Evolutionary conservation across 805 yeast genomes (phyloP), one percentile per base, ranked within the genome.

Genomic region (Cyberlindnera meyerae): DNA sequence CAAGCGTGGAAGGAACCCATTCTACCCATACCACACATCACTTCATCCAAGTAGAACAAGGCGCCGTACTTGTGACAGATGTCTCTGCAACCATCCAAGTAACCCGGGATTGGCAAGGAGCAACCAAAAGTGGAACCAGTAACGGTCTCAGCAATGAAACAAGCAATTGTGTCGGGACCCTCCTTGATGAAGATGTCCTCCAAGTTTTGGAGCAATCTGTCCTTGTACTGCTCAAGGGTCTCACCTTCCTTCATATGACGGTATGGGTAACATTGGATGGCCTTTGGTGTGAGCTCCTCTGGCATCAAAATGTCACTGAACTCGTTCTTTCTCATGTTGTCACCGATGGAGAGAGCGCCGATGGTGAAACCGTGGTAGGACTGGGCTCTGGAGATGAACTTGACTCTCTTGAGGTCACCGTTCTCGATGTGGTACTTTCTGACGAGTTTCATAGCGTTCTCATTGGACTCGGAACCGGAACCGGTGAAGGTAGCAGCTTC

Each of bases 381-480:
- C 51, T 63, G 65, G 32, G 57, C 49, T 51, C 75, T 60, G n/a
- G 68, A 58, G 39, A 71, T 64, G 46, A 66, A 66, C 38, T 67
- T 63, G 47, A 54, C 52, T 53, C 74, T 63, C 38, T 62, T 54
- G 6, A 57, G 44, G 39, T 69, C 70, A 33, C 73, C 73, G 17
- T 51, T 60, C 44, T 66, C 73, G 27, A 62, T 54, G 39, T 58
- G 66, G 45, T 63, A 70, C 52, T 70, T 73, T 51, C 64, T 63
- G 20, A 74, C 73, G 44, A 78, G 71, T 59, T 77, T 77, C 48
- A 77, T 47, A 5, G 81, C 80, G 18, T 77, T 79, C 53, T 77
- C 84, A 51, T 75, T 78, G 15, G 82, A 75, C 57, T 77, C 84
- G 13, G 82, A 66, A 8, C 86, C 87, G 4, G 81, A 72, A 40